These are phyloP conservation scores for Rubia yunnanensis DNA, from an alignment of 257 asterid species.

Conservation along the genomic window DNA sequence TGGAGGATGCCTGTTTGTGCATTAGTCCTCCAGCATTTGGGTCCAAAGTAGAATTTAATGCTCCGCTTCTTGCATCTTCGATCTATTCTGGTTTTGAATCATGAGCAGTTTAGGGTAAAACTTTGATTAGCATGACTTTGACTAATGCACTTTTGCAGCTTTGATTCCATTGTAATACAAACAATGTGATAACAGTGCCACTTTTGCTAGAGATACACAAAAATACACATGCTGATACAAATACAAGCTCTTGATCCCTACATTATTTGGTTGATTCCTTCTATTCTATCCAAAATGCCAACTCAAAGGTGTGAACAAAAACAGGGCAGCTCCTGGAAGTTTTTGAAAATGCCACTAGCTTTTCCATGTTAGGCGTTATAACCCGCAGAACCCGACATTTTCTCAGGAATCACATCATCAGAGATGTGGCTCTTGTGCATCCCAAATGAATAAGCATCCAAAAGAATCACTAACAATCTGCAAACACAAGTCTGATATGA, in stretches of 20 bases:
- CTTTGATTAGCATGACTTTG: too few relatives aligned
- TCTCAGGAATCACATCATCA: slow-evolving; percentile 16
- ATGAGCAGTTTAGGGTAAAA: too few relatives aligned
- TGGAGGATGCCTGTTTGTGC: too few relatives aligned
- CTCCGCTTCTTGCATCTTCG: too few relatives aligned
- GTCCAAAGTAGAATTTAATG: too few relatives aligned
- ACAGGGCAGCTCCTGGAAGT: not conserved
- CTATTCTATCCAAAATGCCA: slow-evolving; percentile 2
- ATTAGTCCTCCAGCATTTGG: too few relatives aligned
- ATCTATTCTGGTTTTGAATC: too few relatives aligned
- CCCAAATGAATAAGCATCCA: slow-evolving; percentile 17
- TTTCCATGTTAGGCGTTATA: slow-evolving; percentile 8
- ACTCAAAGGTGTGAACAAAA: slow-evolving; percentile 3
- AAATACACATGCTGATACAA: slow-evolving; percentile 1
- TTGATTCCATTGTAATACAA: too few relatives aligned
- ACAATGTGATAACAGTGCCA: not conserved
- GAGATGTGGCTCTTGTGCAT: slow-evolving; percentile 15
- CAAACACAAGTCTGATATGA: not conserved
- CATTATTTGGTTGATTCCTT: not conserved
- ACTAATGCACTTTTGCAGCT: too few relatives aligned
- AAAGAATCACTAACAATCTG: slow-evolving; percentile 16
- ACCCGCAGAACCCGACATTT: slow-evolving; percentile 13
- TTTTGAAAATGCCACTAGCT: not conserved
- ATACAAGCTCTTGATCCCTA: slow-evolving; percentile 10
- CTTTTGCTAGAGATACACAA: slow-evolving; percentile 4